Conservation (phyloP, 1,284 basidiomycete genomes). For the Mycena sp. region DNA sequence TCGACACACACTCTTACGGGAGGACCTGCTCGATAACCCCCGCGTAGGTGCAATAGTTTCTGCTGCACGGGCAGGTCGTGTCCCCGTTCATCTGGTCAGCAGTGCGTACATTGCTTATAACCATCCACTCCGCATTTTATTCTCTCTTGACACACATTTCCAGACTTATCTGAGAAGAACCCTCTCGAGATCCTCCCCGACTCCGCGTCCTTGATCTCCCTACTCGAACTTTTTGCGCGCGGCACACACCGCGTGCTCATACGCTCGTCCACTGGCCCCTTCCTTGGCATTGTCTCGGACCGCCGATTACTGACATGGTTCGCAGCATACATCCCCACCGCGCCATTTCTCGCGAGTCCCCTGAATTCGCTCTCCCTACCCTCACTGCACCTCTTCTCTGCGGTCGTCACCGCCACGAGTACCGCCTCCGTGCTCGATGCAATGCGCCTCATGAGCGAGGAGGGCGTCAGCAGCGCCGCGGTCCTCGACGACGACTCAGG, state of each 20-base stretch:
- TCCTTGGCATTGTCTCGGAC: conserved; percentile 70
- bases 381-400: conserved; percentile 67
- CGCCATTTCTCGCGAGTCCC: conserved; percentile 63
- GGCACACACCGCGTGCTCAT: conserved; percentile 73
- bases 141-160: too few species aligned
- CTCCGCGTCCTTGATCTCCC: conserved; percentile 67
- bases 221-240: conserved; percentile 71
- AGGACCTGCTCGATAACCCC: conserved; percentile 62
- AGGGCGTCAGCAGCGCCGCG: conserved; percentile 81
- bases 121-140: too few species aligned
- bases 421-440: conserved; percentile 72
- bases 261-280: conserved; percentile 46
- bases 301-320: conserved; percentile 72
- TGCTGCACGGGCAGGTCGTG: conserved; percentile 75
- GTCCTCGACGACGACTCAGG: conserved; percentile 73
- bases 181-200: conserved; percentile 70
- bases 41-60: conserved; percentile 72
- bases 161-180: conserved; percentile 86
- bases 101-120: too few species aligned
- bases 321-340: conserved; percentile 57
- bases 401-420: conserved; percentile 68
- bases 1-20: too few species aligned
- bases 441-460: conserved; percentile 82
- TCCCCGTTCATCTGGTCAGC: conserved; percentile 78
- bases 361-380: conserved; percentile 68